Percentiles rank a stretch among this genome's conserved stretches.
These are phyloP conservation scores for Triangularia setosa DNA, from an alignment of 2,329 filamentous ascomycete genomes.

Conservation along the genomic window DNA sequence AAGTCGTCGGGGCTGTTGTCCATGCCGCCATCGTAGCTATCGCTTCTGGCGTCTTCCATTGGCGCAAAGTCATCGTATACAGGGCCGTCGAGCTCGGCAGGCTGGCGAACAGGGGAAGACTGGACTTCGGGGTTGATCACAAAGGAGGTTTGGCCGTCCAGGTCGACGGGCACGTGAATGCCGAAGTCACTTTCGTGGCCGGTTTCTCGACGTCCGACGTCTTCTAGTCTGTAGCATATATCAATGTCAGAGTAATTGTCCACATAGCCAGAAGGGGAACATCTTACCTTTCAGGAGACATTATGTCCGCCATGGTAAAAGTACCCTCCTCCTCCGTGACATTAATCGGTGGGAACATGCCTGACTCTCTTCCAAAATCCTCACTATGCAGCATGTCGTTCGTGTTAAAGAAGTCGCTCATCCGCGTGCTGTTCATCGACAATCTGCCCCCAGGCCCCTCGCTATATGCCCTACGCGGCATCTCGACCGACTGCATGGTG, in stretches of 20 bases:
- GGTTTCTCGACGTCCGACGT: slow-evolving; percentile 15
- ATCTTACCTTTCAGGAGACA: slow-evolving; percentile 35
- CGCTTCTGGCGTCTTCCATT: slow-evolving; percentile 26
- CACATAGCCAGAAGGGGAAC: not conserved
- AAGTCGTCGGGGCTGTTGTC: slow-evolving; percentile 11
- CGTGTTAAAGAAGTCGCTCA: slow-evolving; percentile 49
- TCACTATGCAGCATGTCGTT: slow-evolving; percentile 36
- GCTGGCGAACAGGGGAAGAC: slow-evolving; percentile 17
- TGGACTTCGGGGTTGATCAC: slow-evolving; percentile 38
- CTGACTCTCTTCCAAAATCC: slow-evolving; percentile 44
- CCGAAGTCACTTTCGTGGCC: slow-evolving; percentile 48
- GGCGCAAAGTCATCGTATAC: slow-evolving; percentile 24
- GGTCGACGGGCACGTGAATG: slow-evolving; percentile 45
- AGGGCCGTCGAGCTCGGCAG: slow-evolving; percentile 9
- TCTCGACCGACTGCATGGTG: slow-evolving; percentile 57
- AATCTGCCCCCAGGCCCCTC: slow-evolving; percentile 44
- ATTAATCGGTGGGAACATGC: slow-evolving; percentile 48
- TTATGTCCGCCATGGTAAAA: slow-evolving; percentile 35
- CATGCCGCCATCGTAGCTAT: slow-evolving; percentile 22
- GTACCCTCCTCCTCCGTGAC: slow-evolving; percentile 42
- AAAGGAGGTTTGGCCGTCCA: slow-evolving; percentile 49
- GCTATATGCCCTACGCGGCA: slow-evolving; percentile 50
- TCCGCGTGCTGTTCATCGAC: slow-evolving; percentile 52
- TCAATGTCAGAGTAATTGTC: not conserved
- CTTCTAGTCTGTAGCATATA: slow-evolving; percentile 18